These are phyloP conservation scores for Quercus rubra DNA, from an alignment of 306 rosid genomes.

Conservation along the genomic window DNA sequence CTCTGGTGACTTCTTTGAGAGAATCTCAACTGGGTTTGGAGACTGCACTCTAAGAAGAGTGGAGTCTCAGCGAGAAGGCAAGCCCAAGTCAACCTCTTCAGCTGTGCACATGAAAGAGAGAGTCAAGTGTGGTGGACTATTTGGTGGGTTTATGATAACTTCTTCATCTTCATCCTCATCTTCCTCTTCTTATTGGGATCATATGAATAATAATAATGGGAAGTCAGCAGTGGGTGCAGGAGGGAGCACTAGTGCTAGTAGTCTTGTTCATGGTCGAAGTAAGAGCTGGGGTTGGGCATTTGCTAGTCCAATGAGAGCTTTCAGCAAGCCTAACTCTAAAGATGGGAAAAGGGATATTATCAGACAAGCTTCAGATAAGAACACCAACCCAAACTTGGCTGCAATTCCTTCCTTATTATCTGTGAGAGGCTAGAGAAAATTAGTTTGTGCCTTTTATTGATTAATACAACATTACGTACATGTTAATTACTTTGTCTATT, in stretches of 20 bases:
- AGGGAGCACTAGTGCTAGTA: too few relatives aligned
- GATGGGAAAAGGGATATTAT: constrained; percentile 46
- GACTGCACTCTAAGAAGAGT: constrained; percentile 90
- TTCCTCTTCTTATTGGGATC: constrained; percentile 73
- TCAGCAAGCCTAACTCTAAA: constrained; percentile 54
- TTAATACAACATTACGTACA: not conserved
- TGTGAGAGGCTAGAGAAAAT: constrained; percentile 35
- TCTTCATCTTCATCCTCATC: constrained; percentile 74
- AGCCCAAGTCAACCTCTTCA: constrained; percentile 27
- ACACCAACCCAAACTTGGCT: constrained; percentile 51
- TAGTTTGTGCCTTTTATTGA: not conserved
- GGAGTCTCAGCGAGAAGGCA: constrained; percentile 89
- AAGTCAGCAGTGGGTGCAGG: constrained; percentile 14
- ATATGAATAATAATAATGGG: constrained; percentile 49
- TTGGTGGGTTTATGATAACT: constrained; percentile 80
- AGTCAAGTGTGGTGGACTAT: constrained; percentile 75
- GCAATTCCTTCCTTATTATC: constrained; percentile 78
- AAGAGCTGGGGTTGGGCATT: constrained; percentile 88
- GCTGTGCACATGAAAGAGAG: constrained; percentile 60
- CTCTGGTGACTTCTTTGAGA: constrained; percentile 89
- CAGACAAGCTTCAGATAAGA: constrained; percentile 56
- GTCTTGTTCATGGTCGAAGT: constrained; percentile 34
- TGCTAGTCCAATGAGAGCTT: constrained; percentile 95
- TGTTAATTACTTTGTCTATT: not conserved
- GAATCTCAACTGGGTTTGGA: constrained; percentile 97